A percentile compares a stretch with the other conserved stretches of the same genome.
Conservation (phyloP, 139 green algal species). For the Volvox africanus region DNA sequence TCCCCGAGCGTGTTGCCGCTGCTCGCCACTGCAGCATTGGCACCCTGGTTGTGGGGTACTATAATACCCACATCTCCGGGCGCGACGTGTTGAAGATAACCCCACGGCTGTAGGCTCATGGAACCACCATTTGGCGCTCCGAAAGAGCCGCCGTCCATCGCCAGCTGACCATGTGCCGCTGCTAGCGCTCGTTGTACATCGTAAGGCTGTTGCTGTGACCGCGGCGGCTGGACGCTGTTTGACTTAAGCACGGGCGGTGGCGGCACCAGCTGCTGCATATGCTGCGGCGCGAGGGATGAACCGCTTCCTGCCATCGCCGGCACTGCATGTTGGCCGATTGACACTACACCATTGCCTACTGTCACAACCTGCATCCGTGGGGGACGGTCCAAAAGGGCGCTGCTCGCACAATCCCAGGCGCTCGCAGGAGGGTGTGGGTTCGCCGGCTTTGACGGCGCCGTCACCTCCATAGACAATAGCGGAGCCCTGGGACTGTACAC, state of each 20-base stretch:
- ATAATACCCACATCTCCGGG: background rate
- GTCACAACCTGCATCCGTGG: slow-evolving; percentile 6
- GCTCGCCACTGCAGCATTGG: background rate
- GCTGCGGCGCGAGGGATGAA: background rate
- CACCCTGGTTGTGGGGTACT: background rate
- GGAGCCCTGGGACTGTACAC: background rate
- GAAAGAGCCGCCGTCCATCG: too few relatives aligned
- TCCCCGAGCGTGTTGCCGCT: background rate
- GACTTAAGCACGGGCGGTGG: too few relatives aligned
- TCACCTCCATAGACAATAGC: background rate
- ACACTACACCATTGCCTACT: background rate
- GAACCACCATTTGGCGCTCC: too few relatives aligned
- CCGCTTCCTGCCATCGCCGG: background rate
- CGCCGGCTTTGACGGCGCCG: background rate
- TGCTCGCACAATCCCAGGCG: slow-evolving; percentile 3
- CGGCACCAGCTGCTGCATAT: too few relatives aligned
- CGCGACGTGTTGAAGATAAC: background rate
- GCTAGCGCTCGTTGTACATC: background rate
- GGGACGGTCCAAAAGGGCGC: background rate
- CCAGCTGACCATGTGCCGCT: background rate
- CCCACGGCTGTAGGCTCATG: too few relatives aligned
- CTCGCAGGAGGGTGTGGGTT: background rate
- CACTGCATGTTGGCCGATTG: background rate
- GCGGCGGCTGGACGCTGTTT: background rate
- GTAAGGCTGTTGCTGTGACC: slow-evolving; percentile 9